A percentile compares a stretch with the other conserved stretches of the same genome.
Evolutionary conservation across 345 rosid species (phyloP).

Genomic region (Heritiera fomes): DNA sequence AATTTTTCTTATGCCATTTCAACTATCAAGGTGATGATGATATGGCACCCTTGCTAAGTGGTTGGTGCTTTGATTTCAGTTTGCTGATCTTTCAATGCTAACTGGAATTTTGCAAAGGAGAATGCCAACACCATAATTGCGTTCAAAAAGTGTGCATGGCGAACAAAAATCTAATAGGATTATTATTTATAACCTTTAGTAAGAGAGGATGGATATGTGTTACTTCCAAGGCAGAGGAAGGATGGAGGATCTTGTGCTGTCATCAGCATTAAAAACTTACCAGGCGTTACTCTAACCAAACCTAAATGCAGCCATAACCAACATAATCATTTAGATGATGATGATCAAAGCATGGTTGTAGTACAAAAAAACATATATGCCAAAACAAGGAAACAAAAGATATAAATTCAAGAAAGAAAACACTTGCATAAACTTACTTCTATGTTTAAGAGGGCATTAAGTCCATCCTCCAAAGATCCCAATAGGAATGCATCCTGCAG

Average conservation of each 20-base stretch:
- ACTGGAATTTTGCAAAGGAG: not conserved
- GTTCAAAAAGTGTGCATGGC: not conserved
- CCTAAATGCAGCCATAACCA: not conserved
- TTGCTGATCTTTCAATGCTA: not conserved
- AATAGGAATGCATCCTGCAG: constrained; percentile 67
- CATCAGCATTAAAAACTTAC: not conserved
- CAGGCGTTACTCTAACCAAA: constrained; percentile 1
- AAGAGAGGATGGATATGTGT: not conserved
- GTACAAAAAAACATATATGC: not conserved
- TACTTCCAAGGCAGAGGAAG: not conserved
- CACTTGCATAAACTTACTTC: constrained; percentile 65
- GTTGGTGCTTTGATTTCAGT: not conserved
- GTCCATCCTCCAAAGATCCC: constrained; percentile 86
- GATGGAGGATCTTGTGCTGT: constrained; percentile 5
- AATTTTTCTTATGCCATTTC: not conserved
- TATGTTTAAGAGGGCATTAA: constrained; percentile 86
- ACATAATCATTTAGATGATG: not conserved
- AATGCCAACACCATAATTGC: not conserved
- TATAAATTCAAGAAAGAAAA: constrained; percentile 4
- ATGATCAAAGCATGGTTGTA: constrained; percentile 8
- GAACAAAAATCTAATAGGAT: not conserved
- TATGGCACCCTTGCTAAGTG: not conserved
- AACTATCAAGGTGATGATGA: not conserved
- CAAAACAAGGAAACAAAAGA: not conserved
- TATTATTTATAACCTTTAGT: not conserved